Percentiles rank a stretch among this genome's conserved stretches.
Evolutionary conservation across 2,329 filamentous ascomycete genomes (phyloP).

Genomic region (Pseudocercospora musae): DNA sequence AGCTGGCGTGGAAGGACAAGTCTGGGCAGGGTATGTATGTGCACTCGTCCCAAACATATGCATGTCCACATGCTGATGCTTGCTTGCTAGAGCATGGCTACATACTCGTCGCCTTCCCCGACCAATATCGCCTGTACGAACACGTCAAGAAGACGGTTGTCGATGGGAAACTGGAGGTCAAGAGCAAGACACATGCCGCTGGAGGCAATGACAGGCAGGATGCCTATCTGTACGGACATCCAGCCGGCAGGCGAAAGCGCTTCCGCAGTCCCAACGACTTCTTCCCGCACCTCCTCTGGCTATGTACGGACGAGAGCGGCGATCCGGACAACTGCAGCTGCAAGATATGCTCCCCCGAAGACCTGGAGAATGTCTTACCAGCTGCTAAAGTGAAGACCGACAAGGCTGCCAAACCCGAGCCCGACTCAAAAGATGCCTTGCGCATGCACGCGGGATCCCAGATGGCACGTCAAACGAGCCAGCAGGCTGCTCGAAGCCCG

Average conservation of each 20-base stretch:
- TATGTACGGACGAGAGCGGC: slow-evolving; percentile 51
- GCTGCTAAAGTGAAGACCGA: slow-evolving; percentile 20
- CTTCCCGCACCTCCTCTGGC: slow-evolving; percentile 58
- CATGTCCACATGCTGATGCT: background rate
- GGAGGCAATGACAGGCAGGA: slow-evolving; percentile 56
- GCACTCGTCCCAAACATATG: background rate
- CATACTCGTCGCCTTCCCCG: slow-evolving; percentile 54
- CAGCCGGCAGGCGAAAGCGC: slow-evolving; percentile 54
- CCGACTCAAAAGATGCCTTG: background rate
- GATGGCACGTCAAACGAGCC: slow-evolving; percentile 8
- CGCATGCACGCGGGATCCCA: background rate
- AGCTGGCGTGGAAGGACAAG: slow-evolving; percentile 38
- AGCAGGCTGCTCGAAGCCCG: slow-evolving; percentile 19
- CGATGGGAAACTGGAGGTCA: slow-evolving; percentile 44
- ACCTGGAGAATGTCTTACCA: slow-evolving; percentile 43
- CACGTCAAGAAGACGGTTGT: slow-evolving; percentile 52
- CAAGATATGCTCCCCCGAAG: slow-evolving; percentile 56
- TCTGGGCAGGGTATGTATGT: slow-evolving; percentile 18
- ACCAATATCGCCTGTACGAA: slow-evolving; percentile 57
- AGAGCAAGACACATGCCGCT: slow-evolving; percentile 48
- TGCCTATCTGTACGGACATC: slow-evolving; percentile 60
- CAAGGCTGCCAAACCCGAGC: slow-evolving; percentile 21
- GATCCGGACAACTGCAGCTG: slow-evolving; percentile 56
- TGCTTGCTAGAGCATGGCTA: slow-evolving; percentile 42
- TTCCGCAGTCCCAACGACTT: slow-evolving; percentile 59